phyloP scores from a whole-genome alignment of 2,329 filamentous ascomycete genomes.

The Harringtonia aguacate region DNA sequence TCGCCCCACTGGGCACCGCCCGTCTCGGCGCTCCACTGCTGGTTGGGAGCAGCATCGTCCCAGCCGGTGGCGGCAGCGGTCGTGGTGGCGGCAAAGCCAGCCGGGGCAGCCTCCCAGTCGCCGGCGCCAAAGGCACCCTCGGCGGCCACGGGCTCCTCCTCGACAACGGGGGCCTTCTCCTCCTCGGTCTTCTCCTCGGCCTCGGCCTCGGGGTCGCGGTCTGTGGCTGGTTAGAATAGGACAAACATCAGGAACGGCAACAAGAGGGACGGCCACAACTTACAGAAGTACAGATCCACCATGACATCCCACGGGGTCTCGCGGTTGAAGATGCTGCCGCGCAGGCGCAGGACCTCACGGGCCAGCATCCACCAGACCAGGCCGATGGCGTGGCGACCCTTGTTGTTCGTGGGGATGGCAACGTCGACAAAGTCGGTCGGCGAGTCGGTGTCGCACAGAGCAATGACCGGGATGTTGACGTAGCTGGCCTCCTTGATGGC shows the following conservation, averaged over 20 bases:
- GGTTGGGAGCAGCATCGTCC: conserved; percentile 55
- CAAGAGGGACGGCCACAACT: conserved; percentile 21
- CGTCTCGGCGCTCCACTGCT: conserved; percentile 56
- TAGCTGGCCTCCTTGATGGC: conserved; percentile 99
- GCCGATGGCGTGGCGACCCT: conserved; percentile 98
- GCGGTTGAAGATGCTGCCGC: conserved; percentile 90
- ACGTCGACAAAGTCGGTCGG: conserved; percentile 99
- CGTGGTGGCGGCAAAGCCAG: conserved; percentile 55
- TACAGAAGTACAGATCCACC: conserved; percentile 99
- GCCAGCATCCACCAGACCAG: conserved; percentile 99
- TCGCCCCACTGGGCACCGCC: conserved; percentile 45
- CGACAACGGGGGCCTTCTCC: conserved; percentile 79
- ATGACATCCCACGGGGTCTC: conserved; percentile 99
- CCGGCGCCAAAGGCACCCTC: conserved; percentile 59
- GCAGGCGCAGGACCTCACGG: conserved; percentile 98
- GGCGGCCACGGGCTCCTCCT: conserved; percentile 71
- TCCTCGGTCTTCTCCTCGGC: conserved; percentile 95
- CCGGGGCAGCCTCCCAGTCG: conserved; percentile 80
- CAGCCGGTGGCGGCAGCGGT: conserved; percentile 33
- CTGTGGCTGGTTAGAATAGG: conserved; percentile 22
- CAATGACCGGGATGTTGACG: conserved; percentile 99
- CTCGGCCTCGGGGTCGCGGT: conserved; percentile 99
- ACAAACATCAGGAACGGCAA: not conserved
- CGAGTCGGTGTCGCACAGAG: conserved; percentile 97
- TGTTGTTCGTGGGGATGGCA: conserved; percentile 99